Evolutionary conservation across 73 alveolate species (phyloP).

Genomic region (Paramecium primaurelia): DNA sequence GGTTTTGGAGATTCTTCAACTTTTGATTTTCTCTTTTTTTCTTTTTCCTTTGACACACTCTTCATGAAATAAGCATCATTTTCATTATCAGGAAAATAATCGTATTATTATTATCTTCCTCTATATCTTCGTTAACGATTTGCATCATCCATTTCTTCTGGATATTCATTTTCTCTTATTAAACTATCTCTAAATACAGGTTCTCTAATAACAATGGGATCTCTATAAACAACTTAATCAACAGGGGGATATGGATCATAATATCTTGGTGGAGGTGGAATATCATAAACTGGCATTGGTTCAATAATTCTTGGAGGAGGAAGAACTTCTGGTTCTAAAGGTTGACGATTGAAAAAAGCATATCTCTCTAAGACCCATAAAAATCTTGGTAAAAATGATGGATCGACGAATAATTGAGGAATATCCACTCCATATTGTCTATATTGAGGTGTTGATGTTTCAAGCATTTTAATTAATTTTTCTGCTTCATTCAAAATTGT

Average conservation of each 20-base stretch:
- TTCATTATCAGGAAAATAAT: neutral
- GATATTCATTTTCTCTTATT: neutral
- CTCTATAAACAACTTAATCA: neutral
- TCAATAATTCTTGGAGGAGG: neutral
- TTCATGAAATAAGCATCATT: neutral
- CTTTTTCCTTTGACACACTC: neutral
- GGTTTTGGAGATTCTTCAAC: neutral
- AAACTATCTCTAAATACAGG: conserved; percentile 19
- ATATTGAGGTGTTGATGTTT: neutral
- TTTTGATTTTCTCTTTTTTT: neutral
- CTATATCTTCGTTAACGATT: neutral
- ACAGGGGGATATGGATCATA: neutral
- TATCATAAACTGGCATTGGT: neutral
- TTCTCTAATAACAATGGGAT: neutral
- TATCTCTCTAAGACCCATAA: conserved; percentile 24
- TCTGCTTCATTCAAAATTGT: neutral
- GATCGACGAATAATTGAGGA: conserved; percentile 42
- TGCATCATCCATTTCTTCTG: neutral
- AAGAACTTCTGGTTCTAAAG: neutral
- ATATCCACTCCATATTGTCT: conserved; percentile 32
- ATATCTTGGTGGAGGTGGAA: conserved; percentile 7
- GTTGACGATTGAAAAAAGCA: neutral
- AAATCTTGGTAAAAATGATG: conserved; percentile 30
- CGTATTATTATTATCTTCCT: neutral
- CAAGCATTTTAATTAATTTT: neutral